A percentile compares a stretch with the other conserved stretches of the same genome.
Evolutionary conservation across 2,329 filamentous ascomycete genomes (phyloP).

Genomic region (Nemania sp.): DNA sequence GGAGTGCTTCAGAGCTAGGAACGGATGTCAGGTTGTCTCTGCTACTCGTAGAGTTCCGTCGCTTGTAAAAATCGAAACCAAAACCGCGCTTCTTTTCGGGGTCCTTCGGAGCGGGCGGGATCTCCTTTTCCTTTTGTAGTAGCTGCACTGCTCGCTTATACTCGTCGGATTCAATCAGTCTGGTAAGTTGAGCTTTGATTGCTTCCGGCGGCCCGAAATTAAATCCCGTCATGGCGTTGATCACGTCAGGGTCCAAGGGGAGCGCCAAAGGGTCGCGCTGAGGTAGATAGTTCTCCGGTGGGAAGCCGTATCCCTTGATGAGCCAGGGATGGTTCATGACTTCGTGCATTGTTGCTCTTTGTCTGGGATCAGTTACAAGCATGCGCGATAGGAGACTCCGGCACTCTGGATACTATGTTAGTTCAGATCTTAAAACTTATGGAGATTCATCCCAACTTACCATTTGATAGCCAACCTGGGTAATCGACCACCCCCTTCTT

Average conservation of each 20-base stretch:
- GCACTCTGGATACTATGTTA: constrained; percentile 75
- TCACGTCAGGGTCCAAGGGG: constrained; percentile 83
- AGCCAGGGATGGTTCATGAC: constrained; percentile 98
- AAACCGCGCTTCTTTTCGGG: constrained; percentile 89
- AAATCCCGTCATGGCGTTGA: constrained; percentile 96
- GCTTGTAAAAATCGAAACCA: constrained; percentile 95
- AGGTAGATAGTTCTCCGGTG: constrained; percentile 91
- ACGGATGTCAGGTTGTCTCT: constrained; percentile 86
- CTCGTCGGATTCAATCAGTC: constrained; percentile 91
- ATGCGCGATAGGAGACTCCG: constrained; percentile 92
- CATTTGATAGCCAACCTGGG: constrained; percentile 89
- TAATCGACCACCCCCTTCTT: constrained; percentile 98
- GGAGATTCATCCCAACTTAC: constrained; percentile 63
- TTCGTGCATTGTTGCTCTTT: constrained; percentile 87
- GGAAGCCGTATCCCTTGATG: constrained; percentile 86
- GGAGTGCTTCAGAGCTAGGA: constrained; percentile 86
- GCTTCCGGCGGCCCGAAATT: constrained; percentile 91
- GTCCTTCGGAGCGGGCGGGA: constrained; percentile 67
- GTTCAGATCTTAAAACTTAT: constrained; percentile 40
- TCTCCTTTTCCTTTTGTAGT: constrained; percentile 74
- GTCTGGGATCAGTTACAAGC: constrained; percentile 92
- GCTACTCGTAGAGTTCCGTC: constrained; percentile 88
- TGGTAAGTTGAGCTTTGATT: constrained; percentile 84
- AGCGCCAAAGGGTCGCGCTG: constrained; percentile 84
- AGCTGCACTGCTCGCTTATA: constrained; percentile 87